Evolutionary conservation across 1,284 basidiomycete species (phyloP).

Genomic region (Phaffia rhodozyma): DNA sequence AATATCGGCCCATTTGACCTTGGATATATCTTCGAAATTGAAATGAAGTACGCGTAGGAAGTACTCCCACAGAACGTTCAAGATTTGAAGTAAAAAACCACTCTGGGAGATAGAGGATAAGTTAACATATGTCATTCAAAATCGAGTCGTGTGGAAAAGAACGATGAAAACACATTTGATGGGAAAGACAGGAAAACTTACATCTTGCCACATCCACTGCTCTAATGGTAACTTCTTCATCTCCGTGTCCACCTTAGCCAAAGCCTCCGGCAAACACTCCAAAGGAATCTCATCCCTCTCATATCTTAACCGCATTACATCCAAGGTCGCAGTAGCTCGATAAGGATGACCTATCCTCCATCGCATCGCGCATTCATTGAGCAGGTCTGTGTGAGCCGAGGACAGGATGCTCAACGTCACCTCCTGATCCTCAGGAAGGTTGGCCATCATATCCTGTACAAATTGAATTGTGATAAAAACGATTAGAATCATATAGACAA

Average conservation of each 20-base stretch:
- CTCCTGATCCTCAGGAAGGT: conserved; percentile 87
- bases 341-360: conserved; percentile 81
- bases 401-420: conserved; percentile 92
- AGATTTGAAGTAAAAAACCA: conserved; percentile 21
- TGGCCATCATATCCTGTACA: conserved; percentile 61
- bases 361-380: conserved; percentile 73
- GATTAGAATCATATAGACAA: not conserved
- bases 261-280: conserved; percentile 85
- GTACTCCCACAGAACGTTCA: conserved; percentile 59
- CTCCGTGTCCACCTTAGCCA: conserved; percentile 58
- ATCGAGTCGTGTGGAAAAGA: not conserved
- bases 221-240: conserved; percentile 57
- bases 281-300: conserved; percentile 82
- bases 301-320: conserved; percentile 75
- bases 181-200: conserved; percentile 37
- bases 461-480: too few species aligned
- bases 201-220: conserved; percentile 70
- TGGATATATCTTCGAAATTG: conserved; percentile 59
- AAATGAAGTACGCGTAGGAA: conserved; percentile 79
- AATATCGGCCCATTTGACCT: conserved; percentile 55
- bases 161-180: not conserved
- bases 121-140: not conserved
- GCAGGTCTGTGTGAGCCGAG: conserved; percentile 60
- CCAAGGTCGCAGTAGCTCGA: conserved; percentile 67
- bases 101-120: conserved; percentile 16